Conservation (phyloP, 768 basidiomycete genomes). For the Dacryopinax primogenitus region DNA sequence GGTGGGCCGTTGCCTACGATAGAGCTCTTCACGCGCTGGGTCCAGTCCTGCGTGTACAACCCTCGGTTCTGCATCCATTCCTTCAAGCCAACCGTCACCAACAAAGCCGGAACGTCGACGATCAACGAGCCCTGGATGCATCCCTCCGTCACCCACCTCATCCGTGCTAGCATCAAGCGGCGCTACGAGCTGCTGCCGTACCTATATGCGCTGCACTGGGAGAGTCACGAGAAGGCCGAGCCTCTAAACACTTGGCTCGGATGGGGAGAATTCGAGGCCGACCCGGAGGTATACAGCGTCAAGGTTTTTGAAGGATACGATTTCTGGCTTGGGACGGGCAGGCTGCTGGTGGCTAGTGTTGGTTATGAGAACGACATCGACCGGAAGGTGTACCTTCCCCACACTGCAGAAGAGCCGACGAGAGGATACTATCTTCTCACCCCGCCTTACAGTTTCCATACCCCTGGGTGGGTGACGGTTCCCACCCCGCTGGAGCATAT, state of each 20-base stretch:
- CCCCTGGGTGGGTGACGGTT: conserved; percentile 15
- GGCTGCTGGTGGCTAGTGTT: conserved; percentile 23
- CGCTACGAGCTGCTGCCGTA: conserved; percentile 27
- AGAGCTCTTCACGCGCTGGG: conserved; percentile 27
- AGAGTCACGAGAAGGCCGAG: conserved; percentile 20
- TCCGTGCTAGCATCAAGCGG: conserved; percentile 24
- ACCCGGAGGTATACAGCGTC: conserved; percentile 23
- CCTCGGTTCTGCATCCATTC: conserved; percentile 27
- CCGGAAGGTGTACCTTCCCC: conserved; percentile 26
- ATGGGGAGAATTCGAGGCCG: conserved; percentile 23
- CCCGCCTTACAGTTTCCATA: conserved; percentile 13
- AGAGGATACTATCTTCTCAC: conserved; percentile 23
- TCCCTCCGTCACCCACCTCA: conserved; percentile 7
- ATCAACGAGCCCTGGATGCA: conserved; percentile 26
- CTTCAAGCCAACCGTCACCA: conserved; percentile 26
- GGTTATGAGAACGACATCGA: conserved; percentile 20
- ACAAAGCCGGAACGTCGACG: conserved; percentile 20
- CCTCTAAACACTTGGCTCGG: conserved; percentile 24
- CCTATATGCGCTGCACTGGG: conserved; percentile 26
- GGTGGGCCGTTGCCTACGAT: conserved; percentile 21
- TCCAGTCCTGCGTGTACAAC: conserved; percentile 24
- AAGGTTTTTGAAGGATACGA: conserved; percentile 25
- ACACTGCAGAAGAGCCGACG: conserved; percentile 17
- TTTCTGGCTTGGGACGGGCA: conserved; percentile 26
- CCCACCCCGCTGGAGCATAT: conserved; percentile 24